phyloP scores from a whole-genome alignment of 2,329 filamentous ascomycete species.

The Huntiella savannae region DNA sequence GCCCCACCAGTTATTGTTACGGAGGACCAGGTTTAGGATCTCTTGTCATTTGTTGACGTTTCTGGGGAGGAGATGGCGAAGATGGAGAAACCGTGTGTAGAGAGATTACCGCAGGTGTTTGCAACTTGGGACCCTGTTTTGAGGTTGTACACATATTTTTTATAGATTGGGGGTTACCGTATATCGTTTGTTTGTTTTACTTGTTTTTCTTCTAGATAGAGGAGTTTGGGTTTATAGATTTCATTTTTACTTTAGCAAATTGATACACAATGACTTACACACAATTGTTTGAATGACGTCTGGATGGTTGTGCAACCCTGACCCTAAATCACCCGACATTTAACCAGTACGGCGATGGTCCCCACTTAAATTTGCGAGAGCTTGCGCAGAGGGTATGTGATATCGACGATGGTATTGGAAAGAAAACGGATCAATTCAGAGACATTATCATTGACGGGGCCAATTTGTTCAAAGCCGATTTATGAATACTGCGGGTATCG shows the following conservation, averaged over 20 bases:
- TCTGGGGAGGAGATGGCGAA: neutral
- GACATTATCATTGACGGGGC: no score
- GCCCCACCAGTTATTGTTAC: neutral
- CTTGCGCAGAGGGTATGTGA: no score
- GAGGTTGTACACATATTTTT: neutral
- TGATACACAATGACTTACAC: neutral
- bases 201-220: neutral
- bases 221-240: neutral
- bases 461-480: no score
- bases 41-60: neutral
- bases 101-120: neutral
- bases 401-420: no score
- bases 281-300: neutral
- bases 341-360: neutral
- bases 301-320: neutral
- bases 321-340: neutral
- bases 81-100: neutral
- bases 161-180: neutral
- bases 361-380: no score
- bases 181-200: neutral
- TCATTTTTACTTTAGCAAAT: neutral
- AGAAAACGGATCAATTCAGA: no score
- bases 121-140: neutral
- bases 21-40: slow-evolving; percentile 1
- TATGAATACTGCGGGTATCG: no score